Evolutionary conservation across 169 alveolate genomes (phyloP).

Genomic region (Babesia gibsoni): DNA sequence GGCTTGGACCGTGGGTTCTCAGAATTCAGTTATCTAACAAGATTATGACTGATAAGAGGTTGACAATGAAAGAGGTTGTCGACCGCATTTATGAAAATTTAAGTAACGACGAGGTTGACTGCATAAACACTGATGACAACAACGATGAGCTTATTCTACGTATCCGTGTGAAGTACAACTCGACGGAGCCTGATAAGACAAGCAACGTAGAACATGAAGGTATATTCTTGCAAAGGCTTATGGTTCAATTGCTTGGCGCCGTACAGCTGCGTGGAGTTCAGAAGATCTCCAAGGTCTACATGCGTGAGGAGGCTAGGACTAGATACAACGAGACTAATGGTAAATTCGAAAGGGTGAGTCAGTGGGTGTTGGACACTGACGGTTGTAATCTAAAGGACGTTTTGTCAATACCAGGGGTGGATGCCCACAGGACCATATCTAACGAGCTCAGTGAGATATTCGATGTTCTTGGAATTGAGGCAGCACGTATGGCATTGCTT

Average conservation of each 20-base stretch:
- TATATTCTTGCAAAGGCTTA: conserved; percentile 81
- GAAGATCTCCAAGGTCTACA: conserved; percentile 93
- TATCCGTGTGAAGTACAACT: conserved; percentile 84
- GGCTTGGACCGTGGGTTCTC: conserved; percentile 93
- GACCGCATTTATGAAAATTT: conserved; percentile 87
- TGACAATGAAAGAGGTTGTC: conserved; percentile 92
- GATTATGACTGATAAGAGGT: conserved; percentile 92
- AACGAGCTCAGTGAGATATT: conserved; percentile 97
- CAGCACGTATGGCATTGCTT: conserved; percentile 96
- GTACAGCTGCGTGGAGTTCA: conserved; percentile 79
- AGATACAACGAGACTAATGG: conserved; percentile 86
- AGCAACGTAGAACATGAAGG: conserved; percentile 82
- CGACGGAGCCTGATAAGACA: conserved; percentile 58
- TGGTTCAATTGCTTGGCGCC: conserved; percentile 81
- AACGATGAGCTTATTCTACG: conserved; percentile 93
- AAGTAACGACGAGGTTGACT: conserved; percentile 86
- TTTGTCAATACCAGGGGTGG: conserved; percentile 88
- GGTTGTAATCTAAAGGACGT: conserved; percentile 96
- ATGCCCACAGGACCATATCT: conserved; percentile 90
- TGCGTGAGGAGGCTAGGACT: conserved; percentile 91
- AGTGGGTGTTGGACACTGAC: conserved; percentile 98
- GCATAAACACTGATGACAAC: conserved; percentile 96
- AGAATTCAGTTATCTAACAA: conserved; percentile 92
- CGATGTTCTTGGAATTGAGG: conserved; percentile 98
- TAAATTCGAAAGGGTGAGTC: conserved; percentile 84